phyloP scores from a whole-genome alignment of 2,329 filamentous ascomycete species.

The Sporothrix luriei region DNA sequence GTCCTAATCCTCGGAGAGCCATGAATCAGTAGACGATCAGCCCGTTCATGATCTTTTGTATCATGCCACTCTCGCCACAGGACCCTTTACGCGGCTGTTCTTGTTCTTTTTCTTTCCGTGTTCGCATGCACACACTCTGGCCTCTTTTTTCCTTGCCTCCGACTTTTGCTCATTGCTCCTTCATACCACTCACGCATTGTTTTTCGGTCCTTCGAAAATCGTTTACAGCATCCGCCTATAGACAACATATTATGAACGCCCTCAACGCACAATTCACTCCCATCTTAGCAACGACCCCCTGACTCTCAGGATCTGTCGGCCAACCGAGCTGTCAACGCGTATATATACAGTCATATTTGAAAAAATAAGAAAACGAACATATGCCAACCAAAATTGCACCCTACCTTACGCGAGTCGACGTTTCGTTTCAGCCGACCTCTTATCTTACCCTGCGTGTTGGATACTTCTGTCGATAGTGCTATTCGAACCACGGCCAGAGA shows the following conservation, averaged over 20 bases:
- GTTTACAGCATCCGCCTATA: constrained; percentile 13
- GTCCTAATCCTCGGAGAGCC: not conserved
- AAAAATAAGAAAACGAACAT: constrained; percentile 17
- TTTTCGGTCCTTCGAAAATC: not conserved
- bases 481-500: not conserved
- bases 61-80: not conserved
- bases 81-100: not conserved
- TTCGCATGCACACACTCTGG: too few species aligned
- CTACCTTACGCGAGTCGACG: not conserved
- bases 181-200: not conserved
- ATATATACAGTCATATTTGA: constrained; percentile 17
- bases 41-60: constrained; percentile 6
- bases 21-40: not conserved
- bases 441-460: not conserved
- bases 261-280: not conserved
- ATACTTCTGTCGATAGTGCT: not conserved
- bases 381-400: not conserved
- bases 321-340: not conserved
- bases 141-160: not conserved
- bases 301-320: not conserved
- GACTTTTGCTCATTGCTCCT: not conserved
- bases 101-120: not conserved
- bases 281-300: constrained; percentile 11
- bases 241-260: constrained; percentile 16
- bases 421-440: not conserved